These are phyloP conservation scores for Aspergillus panamensis DNA, from an alignment of 495 filamentous ascomycete species.

Conservation along the genomic window DNA sequence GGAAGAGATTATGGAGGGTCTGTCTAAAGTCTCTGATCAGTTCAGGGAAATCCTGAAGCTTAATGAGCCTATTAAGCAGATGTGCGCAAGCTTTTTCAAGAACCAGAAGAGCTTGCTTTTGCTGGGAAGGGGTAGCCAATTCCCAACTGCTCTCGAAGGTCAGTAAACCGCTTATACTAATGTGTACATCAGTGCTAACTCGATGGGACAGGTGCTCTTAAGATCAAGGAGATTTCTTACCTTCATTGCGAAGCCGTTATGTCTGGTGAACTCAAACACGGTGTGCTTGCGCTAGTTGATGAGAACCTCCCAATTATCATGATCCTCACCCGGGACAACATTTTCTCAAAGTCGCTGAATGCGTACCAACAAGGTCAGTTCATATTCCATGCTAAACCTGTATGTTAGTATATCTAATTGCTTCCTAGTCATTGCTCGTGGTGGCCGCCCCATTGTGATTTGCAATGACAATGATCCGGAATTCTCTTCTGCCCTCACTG, in stretches of 20 bases:
- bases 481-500: conserved; percentile 79
- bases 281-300: conserved; percentile 93
- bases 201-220: conserved; percentile 63
- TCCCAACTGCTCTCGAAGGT: conserved; percentile 95
- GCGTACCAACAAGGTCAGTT: conserved; percentile 92
- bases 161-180: conserved; percentile 15
- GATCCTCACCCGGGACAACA: conserved; percentile 92
- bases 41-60: conserved; percentile 87
- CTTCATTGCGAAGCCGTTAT: conserved; percentile 99
- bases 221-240: conserved; percentile 99
- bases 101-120: conserved; percentile 94
- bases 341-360: conserved; percentile 96
- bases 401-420: conserved; percentile 14
- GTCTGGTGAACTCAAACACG: conserved; percentile 98
- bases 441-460: conserved; percentile 94
- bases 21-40: conserved; percentile 80
- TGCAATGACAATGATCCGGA: conserved; percentile 89
- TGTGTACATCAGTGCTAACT: conserved; percentile 14
- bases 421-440: conserved; percentile 76
- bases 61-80: conserved; percentile 87
- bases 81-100: conserved; percentile 88
- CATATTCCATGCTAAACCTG: not conserved
- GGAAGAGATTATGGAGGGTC: conserved; percentile 94
- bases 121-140: conserved; percentile 90
- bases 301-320: conserved; percentile 99